Conservation (phyloP, 1,284 basidiomycete genomes). For the Heterobasidion occidentale region DNA sequence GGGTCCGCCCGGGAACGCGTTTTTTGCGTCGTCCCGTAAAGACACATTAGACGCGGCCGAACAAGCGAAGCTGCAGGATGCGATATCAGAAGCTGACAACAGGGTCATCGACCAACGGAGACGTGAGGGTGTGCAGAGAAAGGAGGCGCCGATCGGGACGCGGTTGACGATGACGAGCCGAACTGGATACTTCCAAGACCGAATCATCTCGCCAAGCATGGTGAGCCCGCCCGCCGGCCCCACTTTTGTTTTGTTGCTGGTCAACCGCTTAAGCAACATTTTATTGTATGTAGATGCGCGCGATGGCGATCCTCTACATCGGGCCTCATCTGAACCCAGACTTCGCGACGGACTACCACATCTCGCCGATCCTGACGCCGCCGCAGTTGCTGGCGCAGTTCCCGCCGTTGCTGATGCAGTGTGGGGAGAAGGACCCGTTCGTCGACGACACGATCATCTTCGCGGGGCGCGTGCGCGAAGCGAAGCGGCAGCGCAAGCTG, state of each 20-base stretch:
- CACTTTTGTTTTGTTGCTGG: no score
- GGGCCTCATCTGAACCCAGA: slow-evolving; percentile 90
- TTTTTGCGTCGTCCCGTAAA: not conserved
- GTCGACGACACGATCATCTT: slow-evolving; percentile 96
- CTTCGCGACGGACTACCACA: slow-evolving; percentile 89
- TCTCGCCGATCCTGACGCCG: slow-evolving; percentile 91
- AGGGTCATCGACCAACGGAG: slow-evolving; percentile 13
- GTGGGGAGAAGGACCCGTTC: slow-evolving; percentile 94
- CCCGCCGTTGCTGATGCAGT: slow-evolving; percentile 88
- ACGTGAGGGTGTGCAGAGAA: slow-evolving; percentile 18
- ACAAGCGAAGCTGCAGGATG: slow-evolving; percentile 9
- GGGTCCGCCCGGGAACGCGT: not conserved
- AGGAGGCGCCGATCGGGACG: slow-evolving; percentile 58
- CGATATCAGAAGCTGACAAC: slow-evolving; percentile 8
- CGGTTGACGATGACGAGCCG: slow-evolving; percentile 94
- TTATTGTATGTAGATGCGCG: slow-evolving; percentile 71
- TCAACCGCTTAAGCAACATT: not conserved
- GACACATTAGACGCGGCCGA: slow-evolving; percentile 20
- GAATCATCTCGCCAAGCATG: slow-evolving; percentile 88
- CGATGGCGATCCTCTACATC: slow-evolving; percentile 97
- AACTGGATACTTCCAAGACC: slow-evolving; percentile 90
- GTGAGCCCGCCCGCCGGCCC: slow-evolving; percentile 36
- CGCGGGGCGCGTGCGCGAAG: slow-evolving; percentile 87
- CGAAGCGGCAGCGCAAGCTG: slow-evolving; percentile 74
- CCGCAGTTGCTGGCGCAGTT: slow-evolving; percentile 81